phyloP scores from a whole-genome alignment of 345 rosid genomes.

The Capsella bursapastoris region DNA sequence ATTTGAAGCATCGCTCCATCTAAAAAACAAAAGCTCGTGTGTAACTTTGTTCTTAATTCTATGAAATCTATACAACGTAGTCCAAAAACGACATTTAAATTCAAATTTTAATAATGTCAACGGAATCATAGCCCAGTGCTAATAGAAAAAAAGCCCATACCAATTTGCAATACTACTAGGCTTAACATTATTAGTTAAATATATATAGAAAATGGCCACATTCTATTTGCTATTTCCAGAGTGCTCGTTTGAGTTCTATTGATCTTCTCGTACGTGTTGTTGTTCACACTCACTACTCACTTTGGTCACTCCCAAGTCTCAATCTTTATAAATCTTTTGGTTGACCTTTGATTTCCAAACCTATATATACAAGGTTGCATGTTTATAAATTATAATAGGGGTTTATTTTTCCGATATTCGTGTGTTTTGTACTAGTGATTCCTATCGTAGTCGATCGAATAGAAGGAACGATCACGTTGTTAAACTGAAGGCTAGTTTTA shows the following conservation, averaged over 20 bases:
- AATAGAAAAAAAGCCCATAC: slow-evolving; percentile 4
- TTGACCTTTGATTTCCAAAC: not conserved
- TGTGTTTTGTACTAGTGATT: too few relatives aligned
- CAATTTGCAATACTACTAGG: not conserved
- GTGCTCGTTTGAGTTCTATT: not conserved
- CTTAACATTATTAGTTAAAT: not conserved
- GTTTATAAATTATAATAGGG: too few relatives aligned
- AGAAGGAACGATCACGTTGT: too few relatives aligned
- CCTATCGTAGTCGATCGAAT: too few relatives aligned
- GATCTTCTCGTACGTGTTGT: slow-evolving; percentile 1
- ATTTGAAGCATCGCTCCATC: not conserved
- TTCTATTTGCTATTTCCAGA: not conserved
- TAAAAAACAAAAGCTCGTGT: too few relatives aligned
- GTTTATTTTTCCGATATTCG: too few relatives aligned
- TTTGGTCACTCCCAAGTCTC: not conserved
- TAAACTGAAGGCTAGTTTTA: too few relatives aligned
- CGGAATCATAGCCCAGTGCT: not conserved
- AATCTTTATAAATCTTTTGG: not conserved
- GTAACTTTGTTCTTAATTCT: too few relatives aligned
- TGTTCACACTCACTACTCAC: not conserved
- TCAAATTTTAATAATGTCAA: not conserved
- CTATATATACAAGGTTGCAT: not conserved
- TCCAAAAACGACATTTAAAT: too few relatives aligned
- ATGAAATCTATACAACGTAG: too few relatives aligned
- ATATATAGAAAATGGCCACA: not conserved